Evolutionary conservation across 164 flowering plant species (phyloP).

Genomic region (Macadamia tetraphylla): DNA sequence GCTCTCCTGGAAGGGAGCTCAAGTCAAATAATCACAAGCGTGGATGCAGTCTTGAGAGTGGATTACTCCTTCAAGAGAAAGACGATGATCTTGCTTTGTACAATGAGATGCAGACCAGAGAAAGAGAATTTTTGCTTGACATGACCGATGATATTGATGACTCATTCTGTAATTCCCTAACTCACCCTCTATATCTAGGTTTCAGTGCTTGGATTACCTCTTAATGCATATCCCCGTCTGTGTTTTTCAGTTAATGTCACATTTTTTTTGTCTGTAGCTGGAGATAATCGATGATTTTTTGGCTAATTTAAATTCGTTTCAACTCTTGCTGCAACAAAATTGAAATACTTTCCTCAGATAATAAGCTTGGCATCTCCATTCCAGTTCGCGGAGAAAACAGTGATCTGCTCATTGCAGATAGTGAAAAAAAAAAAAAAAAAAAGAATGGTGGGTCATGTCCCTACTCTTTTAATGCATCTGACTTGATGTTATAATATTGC

Average conservation of each 20-base stretch:
- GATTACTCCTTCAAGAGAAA: conserved; percentile 48
- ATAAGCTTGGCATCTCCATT: no score
- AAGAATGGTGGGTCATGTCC: conserved; percentile 66
- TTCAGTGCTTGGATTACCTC: neutral
- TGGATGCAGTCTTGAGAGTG: conserved; percentile 72
- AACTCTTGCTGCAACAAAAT: conserved; percentile 52
- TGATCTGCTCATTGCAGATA: conserved; percentile 43
- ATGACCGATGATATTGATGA: conserved; percentile 70
- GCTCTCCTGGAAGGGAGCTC: no score
- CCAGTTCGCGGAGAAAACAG: no score
- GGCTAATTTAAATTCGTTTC: neutral
- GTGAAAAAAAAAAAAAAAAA: conserved; percentile 76
- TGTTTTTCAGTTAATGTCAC: conserved; percentile 1
- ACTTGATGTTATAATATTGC: no score
- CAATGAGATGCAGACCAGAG: conserved; percentile 71
- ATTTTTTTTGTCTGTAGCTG: neutral
- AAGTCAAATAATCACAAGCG: no score
- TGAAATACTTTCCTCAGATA: conserved; percentile 76
- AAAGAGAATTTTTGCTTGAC: conserved; percentile 72
- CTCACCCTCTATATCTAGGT: conserved; percentile 1
- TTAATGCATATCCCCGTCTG: neutral
- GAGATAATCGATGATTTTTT: neutral
- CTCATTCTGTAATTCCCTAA: conserved; percentile 50
- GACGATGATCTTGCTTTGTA: conserved; percentile 91
- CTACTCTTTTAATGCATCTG: no score